phyloP scores from a whole-genome alignment of 2,329 filamentous ascomycete genomes.

The Paecilomyces sp. region DNA sequence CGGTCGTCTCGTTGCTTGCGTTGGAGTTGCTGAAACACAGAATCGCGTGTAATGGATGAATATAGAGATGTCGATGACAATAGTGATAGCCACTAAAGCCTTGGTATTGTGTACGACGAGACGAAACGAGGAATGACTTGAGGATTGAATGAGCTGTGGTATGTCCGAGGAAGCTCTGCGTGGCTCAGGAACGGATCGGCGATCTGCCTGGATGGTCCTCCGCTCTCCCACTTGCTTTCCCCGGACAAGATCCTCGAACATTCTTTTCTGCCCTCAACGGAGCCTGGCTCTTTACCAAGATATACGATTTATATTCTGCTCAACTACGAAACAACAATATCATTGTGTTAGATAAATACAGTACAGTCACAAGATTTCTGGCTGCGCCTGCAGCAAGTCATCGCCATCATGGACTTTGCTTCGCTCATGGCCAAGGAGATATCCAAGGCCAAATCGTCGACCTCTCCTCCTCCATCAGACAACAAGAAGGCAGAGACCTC shows the following conservation, averaged over 20 bases:
- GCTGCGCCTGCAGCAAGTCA: not conserved
- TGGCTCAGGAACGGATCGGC: not conserved
- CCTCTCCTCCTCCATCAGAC: conserved; percentile 20
- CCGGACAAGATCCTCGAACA: not conserved
- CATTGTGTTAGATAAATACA: not conserved
- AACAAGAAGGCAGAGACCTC: conserved; percentile 16
- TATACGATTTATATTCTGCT: not conserved
- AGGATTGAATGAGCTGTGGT: not conserved
- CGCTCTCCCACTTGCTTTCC: not conserved
- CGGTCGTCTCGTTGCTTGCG: not conserved
- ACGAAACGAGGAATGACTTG: not conserved
- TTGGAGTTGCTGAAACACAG: not conserved
- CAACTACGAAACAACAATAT: not conserved
- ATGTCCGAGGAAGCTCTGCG: not conserved
- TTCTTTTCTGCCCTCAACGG: not conserved
- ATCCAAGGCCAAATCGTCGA: conserved; percentile 62
- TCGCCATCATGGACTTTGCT: conserved; percentile 81
- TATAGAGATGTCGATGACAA: not conserved
- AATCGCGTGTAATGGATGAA: not conserved
- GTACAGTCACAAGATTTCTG: not conserved
- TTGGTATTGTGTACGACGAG: not conserved
- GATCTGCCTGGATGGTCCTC: not conserved
- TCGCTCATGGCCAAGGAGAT: conserved; percentile 90
- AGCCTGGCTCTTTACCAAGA: not conserved
- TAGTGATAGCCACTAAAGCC: not conserved